These are phyloP conservation scores for Apiosordaria backusii DNA, from an alignment of 495 filamentous ascomycete species.

Conservation along the genomic window DNA sequence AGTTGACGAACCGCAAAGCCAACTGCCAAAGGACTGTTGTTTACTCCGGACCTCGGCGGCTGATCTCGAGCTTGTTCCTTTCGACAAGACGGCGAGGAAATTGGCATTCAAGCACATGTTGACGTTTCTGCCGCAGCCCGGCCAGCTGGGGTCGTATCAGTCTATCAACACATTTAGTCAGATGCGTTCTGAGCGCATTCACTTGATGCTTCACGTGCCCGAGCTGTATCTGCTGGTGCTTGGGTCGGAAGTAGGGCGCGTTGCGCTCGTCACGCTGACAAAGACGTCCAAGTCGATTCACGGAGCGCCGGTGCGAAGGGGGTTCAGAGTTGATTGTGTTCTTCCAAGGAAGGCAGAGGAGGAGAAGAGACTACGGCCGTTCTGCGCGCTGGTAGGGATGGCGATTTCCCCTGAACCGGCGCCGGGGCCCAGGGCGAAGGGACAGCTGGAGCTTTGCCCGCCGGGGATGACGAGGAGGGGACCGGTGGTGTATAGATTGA, in stretches of 20 bases:
- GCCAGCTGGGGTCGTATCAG: slow-evolving; percentile 29
- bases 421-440: slow-evolving; percentile 56
- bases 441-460: slow-evolving; percentile 27
- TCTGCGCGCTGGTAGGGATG: slow-evolving; percentile 41
- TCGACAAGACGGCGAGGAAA: slow-evolving; percentile 34
- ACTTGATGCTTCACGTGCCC: slow-evolving; percentile 71
- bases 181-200: slow-evolving; percentile 60
- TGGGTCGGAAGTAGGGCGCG: slow-evolving; percentile 70
- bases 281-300: slow-evolving; percentile 41
- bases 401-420: slow-evolving; percentile 39
- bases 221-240: slow-evolving; percentile 73
- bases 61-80: slow-evolving; percentile 56
- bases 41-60: slow-evolving; percentile 58
- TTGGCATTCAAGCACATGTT: slow-evolving; percentile 46
- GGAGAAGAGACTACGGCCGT: slow-evolving; percentile 32
- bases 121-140: slow-evolving; percentile 25
- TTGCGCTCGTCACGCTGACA: slow-evolving; percentile 70
- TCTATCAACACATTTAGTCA: slow-evolving; percentile 25
- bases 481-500: slow-evolving; percentile 57
- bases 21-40: slow-evolving; percentile 20
- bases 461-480: slow-evolving; percentile 3
- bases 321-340: slow-evolving; percentile 44
- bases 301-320: slow-evolving; percentile 26
- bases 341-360: slow-evolving; percentile 42
- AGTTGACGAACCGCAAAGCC: slow-evolving; percentile 12